Evolutionary conservation across 2,329 filamentous ascomycete species (phyloP).

Genomic region (Curvularia hawaiiensis): DNA sequence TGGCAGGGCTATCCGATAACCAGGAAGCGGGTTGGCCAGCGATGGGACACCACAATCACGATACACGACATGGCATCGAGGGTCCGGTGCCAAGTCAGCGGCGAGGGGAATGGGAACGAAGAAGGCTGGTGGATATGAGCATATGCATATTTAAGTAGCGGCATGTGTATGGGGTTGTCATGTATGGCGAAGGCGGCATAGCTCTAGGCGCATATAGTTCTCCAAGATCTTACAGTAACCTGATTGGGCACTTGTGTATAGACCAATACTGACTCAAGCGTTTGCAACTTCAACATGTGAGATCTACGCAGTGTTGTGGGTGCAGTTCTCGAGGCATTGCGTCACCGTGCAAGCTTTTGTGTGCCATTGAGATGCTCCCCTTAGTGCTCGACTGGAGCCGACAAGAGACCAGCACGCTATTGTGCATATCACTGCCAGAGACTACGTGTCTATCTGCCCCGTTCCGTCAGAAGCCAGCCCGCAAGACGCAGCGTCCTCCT

Average conservation of each 20-base stretch:
- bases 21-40: not conserved
- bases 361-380: not conserved
- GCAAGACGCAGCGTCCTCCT: not conserved
- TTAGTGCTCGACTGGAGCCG: not conserved
- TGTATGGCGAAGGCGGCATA: conserved; percentile 35
- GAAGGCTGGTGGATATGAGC: not conserved
- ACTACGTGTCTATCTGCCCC: not conserved
- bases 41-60: not conserved
- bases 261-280: not conserved
- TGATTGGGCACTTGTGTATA: conserved; percentile 4
- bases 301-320: not conserved
- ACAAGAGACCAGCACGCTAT: not conserved
- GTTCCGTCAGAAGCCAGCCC: not conserved
- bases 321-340: not conserved
- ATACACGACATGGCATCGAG: not conserved
- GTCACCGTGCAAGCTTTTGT: conserved; percentile 5
- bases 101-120: not conserved
- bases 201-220: conserved; percentile 21
- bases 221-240: conserved; percentile 13
- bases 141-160: conserved; percentile 25
- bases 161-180: conserved; percentile 28
- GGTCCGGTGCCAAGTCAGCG: not conserved
- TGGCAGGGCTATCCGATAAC: not conserved
- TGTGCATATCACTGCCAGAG: not conserved
- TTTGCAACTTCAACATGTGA: not conserved